These are phyloP conservation scores for Paramecium sonneborni DNA, from an alignment of 73 alveolate species.

Conservation along the genomic window DNA sequence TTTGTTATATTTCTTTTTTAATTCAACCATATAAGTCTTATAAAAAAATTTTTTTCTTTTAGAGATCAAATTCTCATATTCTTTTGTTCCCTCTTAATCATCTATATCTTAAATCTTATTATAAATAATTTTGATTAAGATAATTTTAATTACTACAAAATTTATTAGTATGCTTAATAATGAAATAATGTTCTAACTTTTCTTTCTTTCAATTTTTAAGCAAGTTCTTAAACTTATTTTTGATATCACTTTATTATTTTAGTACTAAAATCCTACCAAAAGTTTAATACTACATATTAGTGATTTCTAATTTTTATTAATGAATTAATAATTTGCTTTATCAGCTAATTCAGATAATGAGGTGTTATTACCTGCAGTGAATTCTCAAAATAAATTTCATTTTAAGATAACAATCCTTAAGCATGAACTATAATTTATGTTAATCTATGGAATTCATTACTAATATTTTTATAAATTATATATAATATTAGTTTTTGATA, in stretches of 20 bases:
- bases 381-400: neutral
- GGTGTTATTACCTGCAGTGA: neutral
- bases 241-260: neutral
- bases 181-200: too few relatives aligned
- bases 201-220: slow-evolving; percentile 55
- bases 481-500: neutral
- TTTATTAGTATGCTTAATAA: neutral
- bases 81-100: neutral
- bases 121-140: neutral
- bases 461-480: neutral
- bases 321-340: slow-evolving; percentile 13
- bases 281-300: slow-evolving; percentile 28
- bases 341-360: slow-evolving; percentile 62
- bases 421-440: slow-evolving; percentile 25
- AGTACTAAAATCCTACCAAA: neutral
- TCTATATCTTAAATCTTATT: neutral
- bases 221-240: slow-evolving; percentile 30
- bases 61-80: neutral
- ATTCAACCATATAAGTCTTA: slow-evolving; percentile 20
- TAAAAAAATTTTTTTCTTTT: slow-evolving; percentile 19
- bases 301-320: neutral
- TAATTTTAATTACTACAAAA: neutral
- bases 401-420: neutral
- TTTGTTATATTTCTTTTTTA: slow-evolving; percentile 32
- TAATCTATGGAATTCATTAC: neutral